phyloP scores from a whole-genome alignment of 371 early-diverging fungal genomes.

The Lichtheimia ramosa region DNA sequence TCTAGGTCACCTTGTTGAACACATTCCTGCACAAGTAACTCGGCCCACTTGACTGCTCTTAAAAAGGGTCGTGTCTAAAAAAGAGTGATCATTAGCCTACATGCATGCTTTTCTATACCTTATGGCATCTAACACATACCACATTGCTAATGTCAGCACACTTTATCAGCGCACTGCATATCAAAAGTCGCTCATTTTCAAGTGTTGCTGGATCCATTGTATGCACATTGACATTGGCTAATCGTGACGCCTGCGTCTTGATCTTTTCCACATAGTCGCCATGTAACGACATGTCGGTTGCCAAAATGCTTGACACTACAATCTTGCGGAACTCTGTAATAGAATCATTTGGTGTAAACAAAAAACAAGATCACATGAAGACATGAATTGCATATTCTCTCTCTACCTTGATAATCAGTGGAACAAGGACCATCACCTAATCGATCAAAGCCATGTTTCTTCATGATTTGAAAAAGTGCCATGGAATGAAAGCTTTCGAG shows the following conservation, averaged over 20 bases:
- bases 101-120: background rate
- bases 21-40: constrained; percentile 59
- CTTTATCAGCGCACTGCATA: constrained; percentile 73
- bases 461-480: constrained; percentile 81
- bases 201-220: constrained; percentile 9
- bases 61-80: constrained; percentile 51
- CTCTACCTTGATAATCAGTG: constrained; percentile 34
- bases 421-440: constrained; percentile 17
- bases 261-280: constrained; percentile 70
- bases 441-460: constrained; percentile 58
- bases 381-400: background rate
- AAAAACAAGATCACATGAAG: background rate
- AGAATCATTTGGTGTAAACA: background rate
- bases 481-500: constrained; percentile 93
- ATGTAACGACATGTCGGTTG: constrained; percentile 83
- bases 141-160: constrained; percentile 81
- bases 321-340: constrained; percentile 63
- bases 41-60: constrained; percentile 51
- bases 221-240: constrained; percentile 10
- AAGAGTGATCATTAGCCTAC: background rate
- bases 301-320: constrained; percentile 69
- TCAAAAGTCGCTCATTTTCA: constrained; percentile 49
- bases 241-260: constrained; percentile 54
- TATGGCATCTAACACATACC: too few relatives aligned
- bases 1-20: constrained; percentile 62